Conservation (phyloP, 2,329 filamentous ascomycete genomes). For the Fusarium sp. region DNA sequence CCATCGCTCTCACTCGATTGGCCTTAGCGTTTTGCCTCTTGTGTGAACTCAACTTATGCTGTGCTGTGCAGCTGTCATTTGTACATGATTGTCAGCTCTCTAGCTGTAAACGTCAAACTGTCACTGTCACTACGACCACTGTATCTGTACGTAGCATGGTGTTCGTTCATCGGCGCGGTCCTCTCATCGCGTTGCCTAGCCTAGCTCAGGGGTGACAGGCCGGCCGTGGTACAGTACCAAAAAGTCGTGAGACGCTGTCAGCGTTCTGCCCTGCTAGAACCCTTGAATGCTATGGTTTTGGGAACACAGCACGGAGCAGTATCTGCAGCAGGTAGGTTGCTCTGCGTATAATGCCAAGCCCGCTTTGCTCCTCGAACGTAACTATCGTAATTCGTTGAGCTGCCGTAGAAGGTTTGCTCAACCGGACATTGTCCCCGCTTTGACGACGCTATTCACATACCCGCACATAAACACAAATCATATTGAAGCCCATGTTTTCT, state of each 20-base stretch:
- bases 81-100: constrained; percentile 28
- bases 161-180: constrained; percentile 27
- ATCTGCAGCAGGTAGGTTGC: constrained; percentile 15
- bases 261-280: constrained; percentile 27
- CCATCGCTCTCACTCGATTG: constrained; percentile 3
- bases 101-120: constrained; percentile 25
- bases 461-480: constrained; percentile 13
- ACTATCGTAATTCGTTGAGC: constrained; percentile 15
- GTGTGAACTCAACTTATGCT: constrained; percentile 1
- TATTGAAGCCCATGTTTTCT: not conserved
- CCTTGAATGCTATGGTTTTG: constrained; percentile 18
- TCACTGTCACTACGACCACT: not conserved
- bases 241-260: constrained; percentile 39
- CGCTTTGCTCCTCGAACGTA: constrained; percentile 1
- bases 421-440: constrained; percentile 6
- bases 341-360: constrained; percentile 16
- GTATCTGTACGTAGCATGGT: constrained; percentile 5
- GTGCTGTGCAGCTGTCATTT: constrained; percentile 26
- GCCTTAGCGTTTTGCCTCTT: not conserved
- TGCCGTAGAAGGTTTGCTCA: constrained; percentile 1
- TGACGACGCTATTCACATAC: constrained; percentile 20
- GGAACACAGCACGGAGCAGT: constrained; percentile 9
- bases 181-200: constrained; percentile 23
- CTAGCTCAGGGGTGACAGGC: constrained; percentile 38
- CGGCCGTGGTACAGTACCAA: constrained; percentile 24